Base-by-base conservation (phyloP, 139 green algal genomes). In the Micromonas pusilla region DNA sequence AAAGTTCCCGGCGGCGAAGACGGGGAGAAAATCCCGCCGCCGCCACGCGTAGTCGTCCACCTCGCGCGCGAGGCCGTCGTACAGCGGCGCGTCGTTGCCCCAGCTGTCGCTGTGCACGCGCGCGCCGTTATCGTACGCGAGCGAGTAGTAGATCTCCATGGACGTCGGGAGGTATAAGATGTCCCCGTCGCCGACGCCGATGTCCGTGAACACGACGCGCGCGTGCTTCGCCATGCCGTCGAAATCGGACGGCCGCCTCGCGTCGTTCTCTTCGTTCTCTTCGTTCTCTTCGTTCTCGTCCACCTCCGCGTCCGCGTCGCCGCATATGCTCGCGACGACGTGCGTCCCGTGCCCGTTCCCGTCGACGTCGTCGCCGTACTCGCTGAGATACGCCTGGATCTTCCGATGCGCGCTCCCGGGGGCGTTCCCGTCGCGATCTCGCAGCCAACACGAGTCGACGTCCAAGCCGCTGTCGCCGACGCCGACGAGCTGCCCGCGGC, bases 341-440 rank as follows among this genome's bases (percentile, higher is more conserved):
- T 98, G 93, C 9, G 92, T 97, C 60, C 93, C 93, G 77, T 98
- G 93, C 0, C 92, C 91, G 33, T 91, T 85, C 23, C 52, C 52
- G 83, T 98, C 93, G 3, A 73, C n/a, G 23, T 80, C 68, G 76
- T 96, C 91, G 2, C 36, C 86, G 5, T 83, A 0, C 60, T 80
- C 4, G 67, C 38, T n/a, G 31, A 16, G 67, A 74, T 92, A 92
- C 62, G 81, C 83, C 16, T 83, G 67, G 37, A 97, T 83, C 87
- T 97, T 97, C 36, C 91, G 87, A 82, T 96, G 91, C 0, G 79
- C 1, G 63, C 26, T 80, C 70, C 20, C 34, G 36, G 25, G 4
- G 37, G 25, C 76, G 76, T 9, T 65, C 19, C 45, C 71, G 74
- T 73, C 52, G 86, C n/a, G 72, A 77, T 97, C 93, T 0, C n/a